Percentiles rank a stretch among this genome's conserved stretches.
Evolutionary conservation across 148 eudicot genomes (phyloP).

Genomic region (Agrostemma githago): DNA sequence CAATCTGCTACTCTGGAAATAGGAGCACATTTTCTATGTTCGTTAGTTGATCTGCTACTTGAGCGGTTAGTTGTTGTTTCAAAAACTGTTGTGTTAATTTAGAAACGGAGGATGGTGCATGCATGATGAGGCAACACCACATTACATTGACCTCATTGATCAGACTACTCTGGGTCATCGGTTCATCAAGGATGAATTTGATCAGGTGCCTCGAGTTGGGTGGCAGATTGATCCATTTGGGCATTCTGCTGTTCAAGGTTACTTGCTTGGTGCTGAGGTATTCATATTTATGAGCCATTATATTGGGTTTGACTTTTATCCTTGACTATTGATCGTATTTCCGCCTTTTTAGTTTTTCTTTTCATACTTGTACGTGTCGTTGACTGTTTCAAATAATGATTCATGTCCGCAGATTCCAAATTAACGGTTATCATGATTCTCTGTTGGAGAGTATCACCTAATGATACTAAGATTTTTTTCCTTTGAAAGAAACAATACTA

Average conservation of each 20-base stretch:
- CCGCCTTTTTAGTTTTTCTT: too few species aligned
- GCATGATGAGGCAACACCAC: constrained; percentile 84
- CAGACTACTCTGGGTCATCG: constrained; percentile 73
- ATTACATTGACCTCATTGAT: constrained; percentile 72
- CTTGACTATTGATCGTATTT: too few species aligned
- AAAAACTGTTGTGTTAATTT: constrained; percentile 11
- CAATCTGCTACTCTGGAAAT: background rate
- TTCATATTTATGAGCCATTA: background rate
- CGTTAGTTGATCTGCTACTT: background rate
- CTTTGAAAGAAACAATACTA: background rate
- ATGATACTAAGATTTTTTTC: background rate
- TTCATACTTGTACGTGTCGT: too few species aligned
- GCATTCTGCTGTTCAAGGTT: constrained; percentile 87
- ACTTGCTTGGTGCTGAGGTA: constrained; percentile 82
- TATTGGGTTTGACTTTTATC: too few species aligned
- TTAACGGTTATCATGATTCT: background rate
- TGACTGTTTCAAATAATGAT: too few species aligned
- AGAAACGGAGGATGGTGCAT: constrained; percentile 85
- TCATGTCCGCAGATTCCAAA: too few species aligned
- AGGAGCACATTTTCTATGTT: background rate
- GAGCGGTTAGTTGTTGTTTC: constrained; percentile 4
- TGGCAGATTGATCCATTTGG: constrained; percentile 93
- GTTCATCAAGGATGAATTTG: constrained; percentile 55
- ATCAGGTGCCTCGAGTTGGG: constrained; percentile 66
- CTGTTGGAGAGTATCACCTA: background rate